These are phyloP conservation scores for Pythium aquatile DNA, from an alignment of 352 stramenopile genomes.

Conservation along the genomic window DNA sequence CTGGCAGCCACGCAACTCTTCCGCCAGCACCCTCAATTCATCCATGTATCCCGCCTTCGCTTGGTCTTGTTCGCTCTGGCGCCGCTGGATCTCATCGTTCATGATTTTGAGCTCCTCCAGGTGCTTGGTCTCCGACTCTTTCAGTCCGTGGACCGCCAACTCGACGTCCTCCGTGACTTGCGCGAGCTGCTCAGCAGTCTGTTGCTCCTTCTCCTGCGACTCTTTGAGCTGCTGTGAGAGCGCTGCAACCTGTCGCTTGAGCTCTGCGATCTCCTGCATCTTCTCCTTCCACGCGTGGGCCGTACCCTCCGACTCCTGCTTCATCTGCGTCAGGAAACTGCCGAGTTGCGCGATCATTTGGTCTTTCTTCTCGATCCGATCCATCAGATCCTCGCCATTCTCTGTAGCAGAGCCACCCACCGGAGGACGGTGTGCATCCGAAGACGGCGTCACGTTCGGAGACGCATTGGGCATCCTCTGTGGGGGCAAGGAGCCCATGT, in stretches of 20 bases:
- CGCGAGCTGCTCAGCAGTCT: conserved; percentile 33
- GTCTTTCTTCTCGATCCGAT: conserved; percentile 54
- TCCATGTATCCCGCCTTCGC: conserved; percentile 40
- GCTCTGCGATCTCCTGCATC: conserved; percentile 47
- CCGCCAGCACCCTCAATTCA: conserved; percentile 26
- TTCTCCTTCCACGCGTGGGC: conserved; percentile 61
- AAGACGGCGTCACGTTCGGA: neutral
- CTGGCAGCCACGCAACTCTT: conserved; percentile 33
- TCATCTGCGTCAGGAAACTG: conserved; percentile 69
- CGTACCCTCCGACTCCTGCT: conserved; percentile 66
- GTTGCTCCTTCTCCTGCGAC: conserved; percentile 35
- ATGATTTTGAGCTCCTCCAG: conserved; percentile 55
- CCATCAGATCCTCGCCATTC: conserved; percentile 22
- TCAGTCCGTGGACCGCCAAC: conserved; percentile 28
- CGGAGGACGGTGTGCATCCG: neutral
- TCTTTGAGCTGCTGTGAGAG: conserved; percentile 40
- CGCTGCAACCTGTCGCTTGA: conserved; percentile 38
- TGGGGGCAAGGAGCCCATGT: conserved; percentile 1
- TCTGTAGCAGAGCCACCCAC: neutral
- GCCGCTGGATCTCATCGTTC: conserved; percentile 57
- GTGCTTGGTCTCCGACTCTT: conserved; percentile 36
- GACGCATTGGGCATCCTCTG: conserved; percentile 5
- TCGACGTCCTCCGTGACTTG: conserved; percentile 41
- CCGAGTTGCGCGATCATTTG: conserved; percentile 67
- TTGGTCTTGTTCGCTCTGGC: conserved; percentile 35